phyloP scores from a whole-genome alignment of 129 eudicot genomes.

The Scalesia atractyloides region DNA sequence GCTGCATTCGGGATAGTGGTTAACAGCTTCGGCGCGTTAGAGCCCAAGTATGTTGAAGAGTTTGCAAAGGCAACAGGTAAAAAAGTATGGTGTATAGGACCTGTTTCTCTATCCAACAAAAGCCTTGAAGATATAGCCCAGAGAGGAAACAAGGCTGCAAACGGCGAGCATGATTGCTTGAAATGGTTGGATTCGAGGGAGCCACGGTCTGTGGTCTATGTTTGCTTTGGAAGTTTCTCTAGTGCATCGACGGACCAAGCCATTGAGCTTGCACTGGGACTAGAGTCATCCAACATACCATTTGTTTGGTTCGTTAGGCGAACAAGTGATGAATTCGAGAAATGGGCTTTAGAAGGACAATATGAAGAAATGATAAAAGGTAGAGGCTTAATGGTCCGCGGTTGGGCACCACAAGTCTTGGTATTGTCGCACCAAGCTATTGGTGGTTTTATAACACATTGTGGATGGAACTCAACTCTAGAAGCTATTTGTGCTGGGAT shows the following conservation, averaged over 20 bases:
- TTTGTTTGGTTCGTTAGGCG: slow-evolving; percentile 43
- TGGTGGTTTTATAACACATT: slow-evolving; percentile 65
- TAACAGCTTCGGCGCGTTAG: slow-evolving; percentile 57
- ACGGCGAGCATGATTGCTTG: slow-evolving; percentile 24
- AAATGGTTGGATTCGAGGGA: slow-evolving; percentile 47
- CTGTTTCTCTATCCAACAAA: slow-evolving; percentile 42
- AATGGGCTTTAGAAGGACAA: slow-evolving; percentile 35
- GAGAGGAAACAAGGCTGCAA: slow-evolving; percentile 44
- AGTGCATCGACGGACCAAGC: slow-evolving; percentile 19
- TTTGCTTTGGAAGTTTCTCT: slow-evolving; percentile 54
- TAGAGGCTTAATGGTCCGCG: slow-evolving; percentile 45
- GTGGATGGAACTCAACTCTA: slow-evolving; percentile 69
- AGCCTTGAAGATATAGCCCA: slow-evolving; percentile 34
- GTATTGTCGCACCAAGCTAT: slow-evolving; percentile 45
- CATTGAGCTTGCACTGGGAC: slow-evolving; percentile 47
- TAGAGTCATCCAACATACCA: slow-evolving; percentile 35
- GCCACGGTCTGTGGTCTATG: slow-evolving; percentile 42
- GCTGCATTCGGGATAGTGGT: slow-evolving; percentile 44
- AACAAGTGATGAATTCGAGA: slow-evolving; percentile 27
- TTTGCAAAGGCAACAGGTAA: slow-evolving; percentile 26
- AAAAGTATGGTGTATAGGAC: slow-evolving; percentile 57
- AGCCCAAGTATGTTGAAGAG: slow-evolving; percentile 42
- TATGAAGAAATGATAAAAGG: slow-evolving; percentile 46
- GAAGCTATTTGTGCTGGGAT: slow-evolving; percentile 50
- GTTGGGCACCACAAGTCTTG: slow-evolving; percentile 68